These are phyloP conservation scores for Ophiocordyceps unilateralis DNA, from an alignment of 2,329 filamentous ascomycete genomes.

Conservation along the genomic window DNA sequence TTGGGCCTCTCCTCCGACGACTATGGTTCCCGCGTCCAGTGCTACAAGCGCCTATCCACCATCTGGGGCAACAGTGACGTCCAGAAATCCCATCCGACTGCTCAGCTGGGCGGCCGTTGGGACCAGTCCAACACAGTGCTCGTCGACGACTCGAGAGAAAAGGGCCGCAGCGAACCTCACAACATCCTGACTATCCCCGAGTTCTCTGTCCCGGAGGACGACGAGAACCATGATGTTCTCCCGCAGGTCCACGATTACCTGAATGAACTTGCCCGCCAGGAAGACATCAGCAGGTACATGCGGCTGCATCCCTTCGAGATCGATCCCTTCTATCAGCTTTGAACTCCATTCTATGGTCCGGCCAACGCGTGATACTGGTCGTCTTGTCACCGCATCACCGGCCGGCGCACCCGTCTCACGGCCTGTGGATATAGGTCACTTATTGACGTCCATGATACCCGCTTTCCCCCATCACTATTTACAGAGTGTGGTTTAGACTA, in stretches of 20 bases:
- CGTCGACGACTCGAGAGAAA: slow-evolving; percentile 70
- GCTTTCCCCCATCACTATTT: too few species aligned
- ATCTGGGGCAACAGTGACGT: slow-evolving; percentile 47
- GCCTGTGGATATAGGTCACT: too few species aligned
- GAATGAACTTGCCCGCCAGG: slow-evolving; percentile 33
- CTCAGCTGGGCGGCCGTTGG: slow-evolving; percentile 34
- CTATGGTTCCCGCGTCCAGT: slow-evolving; percentile 57
- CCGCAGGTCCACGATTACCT: slow-evolving; percentile 45
- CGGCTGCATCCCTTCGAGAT: slow-evolving; percentile 29
- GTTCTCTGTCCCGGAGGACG: slow-evolving; percentile 35
- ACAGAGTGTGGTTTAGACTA: neutral
- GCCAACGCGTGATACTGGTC: too few species aligned
- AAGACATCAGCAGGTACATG: slow-evolving; percentile 47
- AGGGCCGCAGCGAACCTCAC: slow-evolving; percentile 66
- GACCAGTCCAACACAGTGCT: slow-evolving; percentile 75
- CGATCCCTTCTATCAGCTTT: slow-evolving; percentile 11
- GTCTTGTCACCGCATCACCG: too few species aligned
- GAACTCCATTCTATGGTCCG: too few species aligned
- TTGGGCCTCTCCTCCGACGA: slow-evolving; percentile 49
- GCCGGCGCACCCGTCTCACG: too few species aligned
- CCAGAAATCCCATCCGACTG: slow-evolving; percentile 24
- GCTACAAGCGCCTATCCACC: slow-evolving; percentile 68
- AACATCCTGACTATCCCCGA: slow-evolving; percentile 73
- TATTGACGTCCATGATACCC: too few species aligned
- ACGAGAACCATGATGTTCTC: slow-evolving; percentile 27